Evolutionary conservation across 2,329 filamentous ascomycete genomes (phyloP), one percentile per base, ranked within the genome.

Genomic region (Arthrobotrys iridis): DNA sequence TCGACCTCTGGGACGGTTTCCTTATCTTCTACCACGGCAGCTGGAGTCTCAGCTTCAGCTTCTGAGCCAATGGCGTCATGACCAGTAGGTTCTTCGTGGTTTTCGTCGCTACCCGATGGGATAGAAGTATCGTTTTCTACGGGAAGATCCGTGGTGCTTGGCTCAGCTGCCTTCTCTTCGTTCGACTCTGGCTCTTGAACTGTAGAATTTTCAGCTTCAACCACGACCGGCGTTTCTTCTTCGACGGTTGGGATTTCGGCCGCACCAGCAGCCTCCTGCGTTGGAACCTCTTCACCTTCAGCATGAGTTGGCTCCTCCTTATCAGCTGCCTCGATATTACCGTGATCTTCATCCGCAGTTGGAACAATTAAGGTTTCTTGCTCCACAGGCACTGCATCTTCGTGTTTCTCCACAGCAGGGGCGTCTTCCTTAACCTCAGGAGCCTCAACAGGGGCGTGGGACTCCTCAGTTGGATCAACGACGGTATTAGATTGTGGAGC

Each of bases 251-350:
- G 30, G 26, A 26, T 43, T 11, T 26, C 45, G 15, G 18, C 4
- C 7, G 59, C 28, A 20, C 28, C 33, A 7, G 46, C 13, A 28
- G 26, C n/a, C 33, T 52, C 46, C 13, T 52, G 26, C 2, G 46
- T 28, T 58, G 48, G 24, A 7, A 40, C 28, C 24, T 64, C 60
- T 6, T 67, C 41, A 11, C 50, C 58, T 48, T 68, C 64, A 20
- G 45, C 20, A 15, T n/a, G 6, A 15, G 26, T 11, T 18, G 15
- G 11, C 24, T 62, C 57, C 15, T 62, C 45, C n/a, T 55, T 26
- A 11, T 63, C 57, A 20, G 57, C 4, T 13, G 24, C 45, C 43
- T 52, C 48, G n/a, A 60, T 20, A 3, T 41, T 15, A 20, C 26
- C 30, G n/a, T 30, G 57, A 33, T 35, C 11, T 33, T 46, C 58